Evolutionary conservation across 2,329 filamentous ascomycete species (phyloP).

Genomic region (Aspergillus sp.): DNA sequence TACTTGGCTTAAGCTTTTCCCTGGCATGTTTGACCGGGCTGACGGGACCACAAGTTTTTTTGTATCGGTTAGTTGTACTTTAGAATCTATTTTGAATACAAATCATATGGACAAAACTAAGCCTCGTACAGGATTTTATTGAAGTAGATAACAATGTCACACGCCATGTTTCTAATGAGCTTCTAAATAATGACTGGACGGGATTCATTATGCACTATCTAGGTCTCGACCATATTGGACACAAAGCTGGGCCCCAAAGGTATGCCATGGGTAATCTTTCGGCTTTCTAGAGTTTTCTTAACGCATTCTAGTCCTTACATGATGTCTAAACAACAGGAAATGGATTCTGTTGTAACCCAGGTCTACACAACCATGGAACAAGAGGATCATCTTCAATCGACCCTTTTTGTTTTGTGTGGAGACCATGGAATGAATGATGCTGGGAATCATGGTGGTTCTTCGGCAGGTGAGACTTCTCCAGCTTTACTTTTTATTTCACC

Average conservation of each 20-base stretch:
- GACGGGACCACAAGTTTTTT: conserved; percentile 98
- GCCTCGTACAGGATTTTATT: conserved; percentile 70
- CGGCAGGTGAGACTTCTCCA: conserved; percentile 87
- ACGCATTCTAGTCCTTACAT: conserved; percentile 66
- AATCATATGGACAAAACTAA: conserved; percentile 6
- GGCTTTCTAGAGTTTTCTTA: conserved; percentile 7
- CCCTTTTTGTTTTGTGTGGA: conserved; percentile 79
- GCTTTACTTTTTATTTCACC: conserved; percentile 89
- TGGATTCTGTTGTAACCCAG: conserved; percentile 74
- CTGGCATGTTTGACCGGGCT: conserved; percentile 74
- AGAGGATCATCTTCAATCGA: conserved; percentile 66
- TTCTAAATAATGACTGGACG: conserved; percentile 78
- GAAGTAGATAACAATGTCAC: conserved; percentile 98
- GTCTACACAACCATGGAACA: conserved; percentile 74
- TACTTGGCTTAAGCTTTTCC: conserved; percentile 97
- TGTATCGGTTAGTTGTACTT: conserved; percentile 67
- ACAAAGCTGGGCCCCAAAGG: conserved; percentile 87
- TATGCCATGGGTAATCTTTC: conserved; percentile 27
- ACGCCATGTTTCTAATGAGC: conserved; percentile 73
- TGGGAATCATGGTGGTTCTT: conserved; percentile 93
- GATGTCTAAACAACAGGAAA: conserved; percentile 87
- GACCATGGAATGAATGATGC: conserved; percentile 99
- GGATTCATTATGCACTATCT: conserved; percentile 93
- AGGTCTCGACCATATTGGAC: conserved; percentile 93
- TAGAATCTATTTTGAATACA: background rate